Evolutionary conservation across 805 yeast species (phyloP), one percentile per base, ranked within the genome.

Genomic region (Nakazawaea siamensis): DNA sequence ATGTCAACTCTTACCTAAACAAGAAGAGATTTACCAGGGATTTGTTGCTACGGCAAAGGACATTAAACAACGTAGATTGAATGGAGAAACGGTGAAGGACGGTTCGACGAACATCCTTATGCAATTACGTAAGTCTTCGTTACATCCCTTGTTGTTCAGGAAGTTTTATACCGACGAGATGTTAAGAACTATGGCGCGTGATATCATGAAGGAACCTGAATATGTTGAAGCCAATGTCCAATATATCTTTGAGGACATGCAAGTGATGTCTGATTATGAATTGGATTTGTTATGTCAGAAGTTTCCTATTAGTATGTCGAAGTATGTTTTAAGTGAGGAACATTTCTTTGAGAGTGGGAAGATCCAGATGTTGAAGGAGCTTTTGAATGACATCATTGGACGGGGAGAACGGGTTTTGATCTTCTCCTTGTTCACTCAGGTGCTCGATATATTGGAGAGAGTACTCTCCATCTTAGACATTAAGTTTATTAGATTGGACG

Each of bases 161-260:
- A 57, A 62, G 24, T 47, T 65, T 19, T 92, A 75, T 52, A 62
- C 62, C 17, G 84, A 83, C 47, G 63, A 58, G 1, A 61, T 47
- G 18, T 52, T 92, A 37, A 52, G 55, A 31, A 53, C 63, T 28
- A 92, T 92, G 97, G 68, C 95, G 27, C 69, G 63, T 40, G 76
- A 69, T 18, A 88, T 92, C 31, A 77, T 84, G 80, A 66, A 67
- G 37, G 96, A 88, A 49, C 84, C 86, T 1, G 76, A 72, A 35
- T 92, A 92, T 56, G 45, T 42, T 3, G 75, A 76, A 38, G 97
- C 97, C 13, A 87, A 86, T 52, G 60, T 65, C 42, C 63, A 73
- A 27, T 92, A 68, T 49, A 88, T 92, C 39, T 75, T 52, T 50
- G 99, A 92, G 61, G 99, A 92, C 55, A 88, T 92, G 97, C 76